A percentile compares a stretch with the other conserved stretches of the same genome.
These are phyloP conservation scores for Russula sp. DNA, from an alignment of 768 basidiomycete genomes.

Conservation along the genomic window DNA sequence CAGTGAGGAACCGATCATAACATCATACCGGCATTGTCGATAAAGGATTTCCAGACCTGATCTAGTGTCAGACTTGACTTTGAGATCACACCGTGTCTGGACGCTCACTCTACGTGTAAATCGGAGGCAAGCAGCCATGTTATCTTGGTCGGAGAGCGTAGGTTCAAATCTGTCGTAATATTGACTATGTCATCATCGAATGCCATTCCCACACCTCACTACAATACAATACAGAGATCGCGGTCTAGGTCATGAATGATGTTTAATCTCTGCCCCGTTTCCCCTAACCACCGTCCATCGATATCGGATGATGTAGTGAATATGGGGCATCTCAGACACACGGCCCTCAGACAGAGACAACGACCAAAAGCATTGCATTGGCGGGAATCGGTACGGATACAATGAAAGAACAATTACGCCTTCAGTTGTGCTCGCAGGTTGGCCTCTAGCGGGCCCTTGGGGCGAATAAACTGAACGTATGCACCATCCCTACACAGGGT, in stretches of 20 bases:
- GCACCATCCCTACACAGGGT: conserved; percentile 72
- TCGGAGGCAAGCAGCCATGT: conserved; percentile 63
- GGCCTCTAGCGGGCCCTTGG: conserved; percentile 76
- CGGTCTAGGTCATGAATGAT: conserved; percentile 23
- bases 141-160: conserved; percentile 31
- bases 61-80: conserved; percentile 2
- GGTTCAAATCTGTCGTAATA: background rate
- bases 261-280: conserved; percentile 69
- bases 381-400: conserved; percentile 27
- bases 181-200: conserved; percentile 2
- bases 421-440: conserved; percentile 82
- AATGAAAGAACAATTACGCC: conserved; percentile 42
- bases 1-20: background rate
- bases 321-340: conserved; percentile 40
- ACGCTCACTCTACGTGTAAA: conserved; percentile 56
- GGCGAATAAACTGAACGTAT: conserved; percentile 90
- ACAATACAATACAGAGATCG: conserved; percentile 18
- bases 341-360: conserved; percentile 1
- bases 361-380: conserved; percentile 22
- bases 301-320: conserved; percentile 66
- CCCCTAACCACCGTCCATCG: conserved; percentile 67
- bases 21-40: conserved; percentile 60
- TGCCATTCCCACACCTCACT: conserved; percentile 20
- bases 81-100: background rate
- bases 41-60: conserved; percentile 79